A percentile compares a stretch with the other conserved stretches of the same genome.
These are phyloP conservation scores for Microstegium vimineum DNA, from an alignment of 176 grass and related monocot species.

Conservation along the genomic window DNA sequence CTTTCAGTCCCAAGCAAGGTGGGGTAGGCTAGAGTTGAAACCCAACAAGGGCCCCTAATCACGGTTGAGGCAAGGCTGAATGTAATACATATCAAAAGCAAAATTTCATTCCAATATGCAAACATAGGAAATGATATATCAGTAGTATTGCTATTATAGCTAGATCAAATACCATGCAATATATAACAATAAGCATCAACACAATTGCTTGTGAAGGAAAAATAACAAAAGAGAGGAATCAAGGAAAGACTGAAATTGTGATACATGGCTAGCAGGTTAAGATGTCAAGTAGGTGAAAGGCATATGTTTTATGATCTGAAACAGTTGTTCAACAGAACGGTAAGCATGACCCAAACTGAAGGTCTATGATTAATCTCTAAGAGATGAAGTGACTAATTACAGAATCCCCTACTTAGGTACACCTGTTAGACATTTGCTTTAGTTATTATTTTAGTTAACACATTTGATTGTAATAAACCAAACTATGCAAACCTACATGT, in stretches of 20 bases:
- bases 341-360: not conserved
- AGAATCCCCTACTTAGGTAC: not conserved
- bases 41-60: no score
- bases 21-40: no score
- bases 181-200: not conserved
- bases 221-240: not conserved
- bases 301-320: not conserved
- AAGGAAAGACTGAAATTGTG: not conserved
- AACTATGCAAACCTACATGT: not conserved
- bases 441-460: not conserved
- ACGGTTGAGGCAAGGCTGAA: not conserved
- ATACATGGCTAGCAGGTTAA: not conserved
- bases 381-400: not conserved
- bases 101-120: not conserved
- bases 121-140: not conserved
- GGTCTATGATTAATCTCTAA: not conserved
- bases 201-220: not conserved
- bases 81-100: not conserved
- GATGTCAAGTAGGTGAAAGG: slow-evolving; percentile 1
- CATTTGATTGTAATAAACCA: not conserved
- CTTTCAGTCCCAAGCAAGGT: no score
- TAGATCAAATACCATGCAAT: not conserved
- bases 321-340: not conserved
- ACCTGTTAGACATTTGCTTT: not conserved
- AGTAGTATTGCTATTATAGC: not conserved